Percentiles rank a stretch among this genome's conserved stretches.
phyloP scores from a whole-genome alignment of 129 eudicot genomes.

The Centrapalus pauciflorus region DNA sequence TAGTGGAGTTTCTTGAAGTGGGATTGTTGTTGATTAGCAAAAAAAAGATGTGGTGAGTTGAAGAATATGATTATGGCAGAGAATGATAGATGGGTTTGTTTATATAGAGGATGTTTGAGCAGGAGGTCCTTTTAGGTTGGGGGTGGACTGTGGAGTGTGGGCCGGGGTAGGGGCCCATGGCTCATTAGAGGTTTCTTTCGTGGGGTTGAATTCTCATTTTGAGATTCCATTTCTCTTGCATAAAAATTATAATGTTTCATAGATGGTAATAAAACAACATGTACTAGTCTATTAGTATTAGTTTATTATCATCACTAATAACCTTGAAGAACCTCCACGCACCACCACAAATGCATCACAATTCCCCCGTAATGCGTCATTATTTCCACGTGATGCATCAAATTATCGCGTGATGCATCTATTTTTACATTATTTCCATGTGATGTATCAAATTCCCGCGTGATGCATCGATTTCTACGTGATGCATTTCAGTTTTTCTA shows the following conservation, averaged over 20 bases:
- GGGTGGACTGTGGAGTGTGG: no score
- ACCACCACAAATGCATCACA: no score
- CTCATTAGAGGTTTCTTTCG: conserved; percentile 17
- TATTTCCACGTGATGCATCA: no score
- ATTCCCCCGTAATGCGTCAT: no score
- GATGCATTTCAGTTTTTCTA: no score
- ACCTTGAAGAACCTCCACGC: no score
- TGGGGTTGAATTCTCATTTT: conserved; percentile 25
- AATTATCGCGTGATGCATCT: no score
- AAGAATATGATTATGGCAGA: conserved; percentile 26
- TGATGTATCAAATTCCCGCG: no score
- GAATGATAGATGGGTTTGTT: conserved; percentile 22
- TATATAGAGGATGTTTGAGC: conserved; percentile 27
- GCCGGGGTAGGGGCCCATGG: conserved; percentile 25
- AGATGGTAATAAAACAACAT: no score
- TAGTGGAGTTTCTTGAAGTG: conserved; percentile 17
- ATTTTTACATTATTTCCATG: no score
- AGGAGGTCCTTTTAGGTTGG: conserved; percentile 15
- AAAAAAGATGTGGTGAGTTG: conserved; percentile 16
- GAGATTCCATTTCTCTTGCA: conserved; percentile 13
- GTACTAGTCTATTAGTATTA: no score
- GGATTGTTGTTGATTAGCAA: conserved; percentile 19
- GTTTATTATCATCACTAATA: background rate
- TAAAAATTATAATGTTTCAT: background rate
- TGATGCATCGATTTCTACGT: no score